Percentiles rank a stretch among this genome's conserved stretches.
phyloP scores from a whole-genome alignment of 1,284 basidiomycete species.

The Sparassis latifolia region DNA sequence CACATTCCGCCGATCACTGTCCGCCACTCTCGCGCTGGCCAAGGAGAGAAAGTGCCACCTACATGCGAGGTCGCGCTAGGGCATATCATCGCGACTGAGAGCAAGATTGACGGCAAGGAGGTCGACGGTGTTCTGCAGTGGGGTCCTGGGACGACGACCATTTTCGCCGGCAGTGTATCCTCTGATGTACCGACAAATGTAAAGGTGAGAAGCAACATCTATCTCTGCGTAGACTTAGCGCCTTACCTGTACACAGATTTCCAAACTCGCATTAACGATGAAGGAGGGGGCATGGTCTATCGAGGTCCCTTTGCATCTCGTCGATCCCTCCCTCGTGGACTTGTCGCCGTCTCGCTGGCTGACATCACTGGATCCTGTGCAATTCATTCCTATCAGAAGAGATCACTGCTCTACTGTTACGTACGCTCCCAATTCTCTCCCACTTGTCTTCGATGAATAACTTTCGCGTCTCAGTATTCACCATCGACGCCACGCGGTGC shows the following conservation, averaged over 20 bases:
- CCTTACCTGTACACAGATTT: constrained; percentile 32
- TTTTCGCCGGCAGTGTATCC: constrained; percentile 51
- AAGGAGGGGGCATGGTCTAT: constrained; percentile 58
- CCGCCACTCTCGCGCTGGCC: constrained; percentile 28
- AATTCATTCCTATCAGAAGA: constrained; percentile 46
- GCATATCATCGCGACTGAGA: constrained; percentile 18
- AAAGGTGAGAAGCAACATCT: constrained; percentile 32
- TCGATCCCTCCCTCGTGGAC: constrained; percentile 27
- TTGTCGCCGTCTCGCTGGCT: constrained; percentile 44
- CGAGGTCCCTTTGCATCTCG: constrained; percentile 47
- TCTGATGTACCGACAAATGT: constrained; percentile 41
- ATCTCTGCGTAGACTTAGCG: background rate
- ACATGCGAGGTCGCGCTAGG: constrained; percentile 40
- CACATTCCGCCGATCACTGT: constrained; percentile 41
- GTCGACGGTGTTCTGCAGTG: constrained; percentile 46
- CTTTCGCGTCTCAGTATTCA: constrained; percentile 42
- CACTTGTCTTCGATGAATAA: background rate
- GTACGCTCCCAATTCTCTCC: constrained; percentile 31
- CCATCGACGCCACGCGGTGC: constrained; percentile 54
- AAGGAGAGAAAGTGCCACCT: constrained; percentile 6
- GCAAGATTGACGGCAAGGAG: constrained; percentile 17
- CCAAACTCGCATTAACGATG: constrained; percentile 44
- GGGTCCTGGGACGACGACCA: constrained; percentile 41
- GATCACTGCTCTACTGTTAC: constrained; percentile 40
- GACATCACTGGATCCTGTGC: constrained; percentile 39